Evolutionary conservation across 371 early-diverging fungal genomes (phyloP), one percentile per base, ranked within the genome.

Genomic region (Zychaea mexicana): DNA sequence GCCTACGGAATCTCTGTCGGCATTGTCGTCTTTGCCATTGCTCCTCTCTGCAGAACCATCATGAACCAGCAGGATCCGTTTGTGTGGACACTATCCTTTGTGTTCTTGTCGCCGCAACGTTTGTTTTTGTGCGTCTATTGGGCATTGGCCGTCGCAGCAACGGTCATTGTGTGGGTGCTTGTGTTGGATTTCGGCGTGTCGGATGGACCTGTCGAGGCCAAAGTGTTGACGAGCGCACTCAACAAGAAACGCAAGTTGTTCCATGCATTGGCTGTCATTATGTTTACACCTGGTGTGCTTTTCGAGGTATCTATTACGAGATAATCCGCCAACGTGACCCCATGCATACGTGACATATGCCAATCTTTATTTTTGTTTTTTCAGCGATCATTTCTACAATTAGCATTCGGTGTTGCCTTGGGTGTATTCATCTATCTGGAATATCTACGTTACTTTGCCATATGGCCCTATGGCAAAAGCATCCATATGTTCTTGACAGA

Each of bases 251-350:
- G 98, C 69, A 97, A 97, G 72, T 82, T 91, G 57, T 96, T 91
- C 70, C 98, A 97, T 76, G 82, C 85, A 2, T 70, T 95, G 32
- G 94, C 94, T 0, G 88, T 94, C 5, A 60, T 88, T 49, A 88
- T 96, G 91, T 95, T 97, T 77, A 80, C 89, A 13, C 97, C 96
- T 0, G 95, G 91, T 2, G 88, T 87, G 22, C 55, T 93, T 6
- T 61, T 83, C 9, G 92, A 92, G 70, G 94, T 92, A 84, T 71
- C 80, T 86, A 39, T 12, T 1, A 42, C 13, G n/a, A 6, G n/a
- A 12, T 17, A 12, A 42, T 12, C 4, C 0, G n/a, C n/a, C n/a
- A n/a, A n/a, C n/a, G n/a, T n/a, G n/a, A n/a, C n/a, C n/a, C n/a
- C 13, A 42, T 4, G 36, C 8, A 36, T 36, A 10, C 36, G 15